Conservation (phyloP, 345 rosid genomes). For the Citrus glauca region DNA sequence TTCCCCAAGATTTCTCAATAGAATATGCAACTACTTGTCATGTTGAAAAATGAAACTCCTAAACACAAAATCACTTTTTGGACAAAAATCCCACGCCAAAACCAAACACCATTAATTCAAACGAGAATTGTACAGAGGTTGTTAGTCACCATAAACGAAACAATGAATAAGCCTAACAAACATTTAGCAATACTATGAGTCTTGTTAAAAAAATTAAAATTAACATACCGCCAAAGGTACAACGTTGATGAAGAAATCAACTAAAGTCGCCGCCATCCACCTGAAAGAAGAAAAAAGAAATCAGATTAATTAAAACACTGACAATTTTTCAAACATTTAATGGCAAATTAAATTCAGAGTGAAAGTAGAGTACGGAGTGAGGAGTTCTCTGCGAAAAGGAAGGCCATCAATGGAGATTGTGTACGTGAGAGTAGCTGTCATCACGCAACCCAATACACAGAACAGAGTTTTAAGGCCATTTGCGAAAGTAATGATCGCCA, state of each 20-base stretch:
- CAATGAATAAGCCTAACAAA: not conserved
- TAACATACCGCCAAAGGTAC: conserved; percentile 56
- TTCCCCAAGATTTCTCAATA: not conserved
- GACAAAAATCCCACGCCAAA: not conserved
- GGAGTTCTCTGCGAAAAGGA: conserved; percentile 67
- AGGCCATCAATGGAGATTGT: conserved; percentile 59
- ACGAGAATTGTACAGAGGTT: not conserved
- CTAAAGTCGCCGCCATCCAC: conserved; percentile 71
- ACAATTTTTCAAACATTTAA: not conserved
- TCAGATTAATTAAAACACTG: not conserved
- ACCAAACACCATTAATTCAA: not conserved
- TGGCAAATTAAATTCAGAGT: not conserved
- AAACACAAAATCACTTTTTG: not conserved
- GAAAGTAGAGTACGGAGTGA: conserved; percentile 53
- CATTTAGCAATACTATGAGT: not conserved
- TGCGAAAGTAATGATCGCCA: conserved; percentile 33
- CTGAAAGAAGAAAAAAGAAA: conserved; percentile 28
- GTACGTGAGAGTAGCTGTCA: conserved; percentile 57
- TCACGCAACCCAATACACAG: conserved; percentile 35
- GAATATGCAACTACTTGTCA: not conserved
- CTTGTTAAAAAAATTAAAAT: not conserved
- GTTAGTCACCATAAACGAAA: not conserved
- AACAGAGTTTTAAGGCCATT: conserved; percentile 43
- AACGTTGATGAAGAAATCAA: conserved; percentile 65
- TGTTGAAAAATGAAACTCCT: not conserved